A percentile compares a stretch with the other conserved stretches of the same genome.
These are phyloP conservation scores for Wolfiporia cocos DNA, from an alignment of 1,284 basidiomycete genomes.

Conservation along the genomic window DNA sequence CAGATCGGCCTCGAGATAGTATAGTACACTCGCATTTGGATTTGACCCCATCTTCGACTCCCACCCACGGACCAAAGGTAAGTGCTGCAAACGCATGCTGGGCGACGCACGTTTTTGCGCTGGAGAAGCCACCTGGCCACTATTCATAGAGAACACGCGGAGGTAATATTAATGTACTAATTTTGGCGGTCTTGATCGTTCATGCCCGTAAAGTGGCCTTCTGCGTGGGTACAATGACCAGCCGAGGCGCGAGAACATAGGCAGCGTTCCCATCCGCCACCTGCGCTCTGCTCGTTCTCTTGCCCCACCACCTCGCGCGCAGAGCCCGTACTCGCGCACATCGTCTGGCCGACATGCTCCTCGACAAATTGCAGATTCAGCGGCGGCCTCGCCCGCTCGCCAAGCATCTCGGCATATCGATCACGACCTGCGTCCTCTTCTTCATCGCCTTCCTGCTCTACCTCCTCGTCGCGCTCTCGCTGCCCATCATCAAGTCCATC, in stretches of 20 bases:
- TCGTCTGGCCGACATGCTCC: neutral
- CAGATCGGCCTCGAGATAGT: no score
- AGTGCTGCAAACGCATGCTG: no score
- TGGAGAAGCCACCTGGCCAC: no score
- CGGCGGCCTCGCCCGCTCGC: conserved; percentile 15
- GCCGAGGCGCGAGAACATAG: neutral
- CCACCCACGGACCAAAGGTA: no score
- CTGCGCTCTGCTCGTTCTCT: no score
- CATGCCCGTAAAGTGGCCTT: neutral
- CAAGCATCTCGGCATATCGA: conserved; percentile 39
- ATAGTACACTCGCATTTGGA: no score
- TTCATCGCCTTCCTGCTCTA: conserved; percentile 60
- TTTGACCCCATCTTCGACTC: no score
- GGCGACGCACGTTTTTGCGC: no score
- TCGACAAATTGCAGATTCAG: neutral
- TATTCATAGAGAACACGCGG: neutral
- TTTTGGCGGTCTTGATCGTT: neutral
- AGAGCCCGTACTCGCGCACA: no score
- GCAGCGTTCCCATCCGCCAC: neutral
- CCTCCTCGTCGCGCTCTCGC: conserved; percentile 66
- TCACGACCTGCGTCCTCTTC: conserved; percentile 39
- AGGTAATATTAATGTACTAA: neutral
- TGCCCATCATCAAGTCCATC: conserved; percentile 68
- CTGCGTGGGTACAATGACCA: neutral
- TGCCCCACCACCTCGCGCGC: neutral